Base-by-base conservation (phyloP, 768 basidiomycete species). In the Phaeotremella fagi region DNA sequence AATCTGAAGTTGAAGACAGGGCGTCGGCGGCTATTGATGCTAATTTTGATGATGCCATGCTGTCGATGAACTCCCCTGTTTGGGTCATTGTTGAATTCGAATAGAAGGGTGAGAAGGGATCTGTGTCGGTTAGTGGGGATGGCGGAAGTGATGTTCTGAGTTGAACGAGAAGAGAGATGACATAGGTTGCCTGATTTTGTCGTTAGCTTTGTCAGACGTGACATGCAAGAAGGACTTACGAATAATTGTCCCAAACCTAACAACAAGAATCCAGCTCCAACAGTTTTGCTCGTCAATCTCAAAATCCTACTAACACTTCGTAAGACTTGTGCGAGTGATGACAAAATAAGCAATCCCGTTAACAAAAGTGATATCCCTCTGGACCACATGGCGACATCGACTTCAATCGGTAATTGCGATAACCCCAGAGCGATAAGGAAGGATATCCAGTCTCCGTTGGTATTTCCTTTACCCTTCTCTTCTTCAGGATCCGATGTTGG, bases 391-490 rank as follows among this genome's bases (percentile, higher is more conserved):
- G 59, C 55, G 5, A 71, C 69, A 48, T 74, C 70, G 18, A 66
- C 57, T 33, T 69, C 60, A 31, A 62, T 53, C 1, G 72, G 72
- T 14, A 74, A 36, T 9, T 68, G 63, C 42, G 60, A 66, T 20
- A 74, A 45, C 2, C 57, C 65, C 27, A 66, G 51, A 18, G 70
- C 72, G 35, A 74, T 61, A 18, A 67, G 55, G 58, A 68, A 72
- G 4, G 70, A 72, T n/a, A 74, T 74, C 72, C 72, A 74, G 48
- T 74, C 72, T 15, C 70, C 70, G 36, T 72, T 74, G 28, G 69
- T 64, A 35, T 67, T 71, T 15, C 66, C 70, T 48, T 68, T 67
- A 25, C 45, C 38, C 55, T 38, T 59, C 47, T 37, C 52, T 6
- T 7, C 22, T 22, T 41, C 38, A 9, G 38, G 7, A 6, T 41